A percentile compares a stretch with the other conserved stretches of the same genome.
Conservation (phyloP, 306 rosid genomes). For the Castanospermum australe region DNA sequence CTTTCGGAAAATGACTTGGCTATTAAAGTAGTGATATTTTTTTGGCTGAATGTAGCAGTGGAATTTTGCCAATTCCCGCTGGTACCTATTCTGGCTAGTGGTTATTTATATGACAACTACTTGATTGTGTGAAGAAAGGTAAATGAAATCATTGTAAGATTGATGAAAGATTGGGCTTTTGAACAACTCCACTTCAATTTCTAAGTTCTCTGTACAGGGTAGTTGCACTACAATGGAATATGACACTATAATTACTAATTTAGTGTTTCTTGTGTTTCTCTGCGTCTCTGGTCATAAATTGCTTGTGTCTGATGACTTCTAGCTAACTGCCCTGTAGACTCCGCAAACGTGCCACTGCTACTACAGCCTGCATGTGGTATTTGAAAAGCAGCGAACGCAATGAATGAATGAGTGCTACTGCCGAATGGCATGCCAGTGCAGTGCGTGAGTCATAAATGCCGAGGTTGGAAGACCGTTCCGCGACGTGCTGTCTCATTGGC, state of each 20-base stretch:
- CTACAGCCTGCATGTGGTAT: too few relatives aligned
- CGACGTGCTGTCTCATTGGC: neutral
- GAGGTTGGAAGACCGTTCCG: constrained; percentile 23
- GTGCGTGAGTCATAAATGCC: constrained; percentile 10
- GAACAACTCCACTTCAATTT: constrained; percentile 10
- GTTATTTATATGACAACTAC: constrained; percentile 24
- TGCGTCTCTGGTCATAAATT: neutral
- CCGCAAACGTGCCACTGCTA: neutral
- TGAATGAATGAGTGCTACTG: neutral
- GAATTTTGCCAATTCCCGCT: neutral
- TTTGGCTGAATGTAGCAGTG: neutral
- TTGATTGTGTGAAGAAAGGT: constrained; percentile 15
- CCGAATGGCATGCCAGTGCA: constrained; percentile 1
- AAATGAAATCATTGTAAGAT: constrained; percentile 8
- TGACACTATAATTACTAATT: neutral
- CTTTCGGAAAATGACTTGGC: constrained; percentile 18
- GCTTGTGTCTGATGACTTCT: neutral
- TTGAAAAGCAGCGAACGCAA: neutral
- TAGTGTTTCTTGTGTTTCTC: neutral
- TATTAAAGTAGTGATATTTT: neutral
- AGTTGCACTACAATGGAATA: constrained; percentile 8
- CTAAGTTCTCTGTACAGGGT: constrained; percentile 6
- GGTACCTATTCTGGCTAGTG: constrained; percentile 5
- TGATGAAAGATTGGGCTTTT: constrained; percentile 9
- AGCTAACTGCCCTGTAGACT: neutral